Conservation (phyloP, 768 basidiomycete species). For the Glaciozyma antarctica region DNA sequence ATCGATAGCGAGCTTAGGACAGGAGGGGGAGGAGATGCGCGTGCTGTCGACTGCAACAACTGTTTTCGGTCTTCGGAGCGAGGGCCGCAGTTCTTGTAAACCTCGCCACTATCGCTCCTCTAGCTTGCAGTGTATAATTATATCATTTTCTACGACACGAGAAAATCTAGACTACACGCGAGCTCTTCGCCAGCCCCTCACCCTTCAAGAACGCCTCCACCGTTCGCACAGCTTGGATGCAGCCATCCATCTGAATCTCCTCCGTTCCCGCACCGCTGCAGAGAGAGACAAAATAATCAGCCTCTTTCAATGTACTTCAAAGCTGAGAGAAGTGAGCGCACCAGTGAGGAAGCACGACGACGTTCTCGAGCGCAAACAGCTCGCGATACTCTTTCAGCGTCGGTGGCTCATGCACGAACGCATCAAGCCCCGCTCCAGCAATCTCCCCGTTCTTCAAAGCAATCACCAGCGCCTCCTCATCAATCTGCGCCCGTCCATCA, state of each 20-base stretch:
- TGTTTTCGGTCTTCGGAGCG: too few species aligned
- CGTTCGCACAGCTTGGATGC: conserved; percentile 1
- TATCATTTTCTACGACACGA: too few species aligned
- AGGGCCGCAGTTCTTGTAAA: too few species aligned
- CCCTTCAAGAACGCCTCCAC: background rate
- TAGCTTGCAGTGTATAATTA: too few species aligned
- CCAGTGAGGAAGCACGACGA: conserved; percentile 18
- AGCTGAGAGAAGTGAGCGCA: background rate
- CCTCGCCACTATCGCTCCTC: too few species aligned
- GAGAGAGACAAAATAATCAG: background rate
- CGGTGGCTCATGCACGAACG: conserved; percentile 55
- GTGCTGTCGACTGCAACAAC: too few species aligned
- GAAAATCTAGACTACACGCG: background rate
- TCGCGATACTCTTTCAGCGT: conserved; percentile 41
- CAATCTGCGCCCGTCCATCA: conserved; percentile 28
- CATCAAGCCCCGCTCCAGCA: conserved; percentile 55
- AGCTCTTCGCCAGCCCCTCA: conserved; percentile 6
- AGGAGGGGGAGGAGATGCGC: too few species aligned
- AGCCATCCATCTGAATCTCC: conserved; percentile 3
- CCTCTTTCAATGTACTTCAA: too few species aligned
- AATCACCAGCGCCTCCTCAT: conserved; percentile 50
- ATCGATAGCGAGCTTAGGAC: too few species aligned
- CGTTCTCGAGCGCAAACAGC: conserved; percentile 11
- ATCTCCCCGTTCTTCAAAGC: conserved; percentile 47
- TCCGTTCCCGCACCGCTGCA: conserved; percentile 11